phyloP scores from a whole-genome alignment of 1,284 basidiomycete species.

The Ustilago crameri region DNA sequence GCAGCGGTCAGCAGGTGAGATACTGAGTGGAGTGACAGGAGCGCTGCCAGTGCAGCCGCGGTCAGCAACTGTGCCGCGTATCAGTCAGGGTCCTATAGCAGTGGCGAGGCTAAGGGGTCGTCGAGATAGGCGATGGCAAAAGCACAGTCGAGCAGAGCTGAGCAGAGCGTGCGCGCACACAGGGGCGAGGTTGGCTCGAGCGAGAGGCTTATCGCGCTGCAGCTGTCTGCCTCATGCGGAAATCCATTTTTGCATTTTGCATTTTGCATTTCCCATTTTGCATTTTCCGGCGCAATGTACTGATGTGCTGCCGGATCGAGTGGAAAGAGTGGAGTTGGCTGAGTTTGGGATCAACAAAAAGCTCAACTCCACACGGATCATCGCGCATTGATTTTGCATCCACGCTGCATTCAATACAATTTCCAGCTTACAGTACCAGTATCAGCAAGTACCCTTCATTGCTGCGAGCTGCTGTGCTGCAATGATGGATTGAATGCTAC shows the following conservation, averaged over 20 bases:
- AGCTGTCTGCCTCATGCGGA: neutral
- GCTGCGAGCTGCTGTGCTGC: constrained; percentile 1
- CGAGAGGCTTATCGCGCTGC: constrained; percentile 5
- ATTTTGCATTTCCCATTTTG: neutral
- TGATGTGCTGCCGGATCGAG: constrained; percentile 13
- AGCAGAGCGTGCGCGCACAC: neutral
- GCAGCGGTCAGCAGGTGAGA: too few relatives aligned
- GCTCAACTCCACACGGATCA: constrained; percentile 46
- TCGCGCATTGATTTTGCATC: constrained; percentile 15
- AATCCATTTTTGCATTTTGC: constrained; percentile 5
- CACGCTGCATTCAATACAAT: neutral
- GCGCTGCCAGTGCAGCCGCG: too few relatives aligned
- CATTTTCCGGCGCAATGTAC: constrained; percentile 11
- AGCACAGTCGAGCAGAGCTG: neutral
- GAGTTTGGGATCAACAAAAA: constrained; percentile 14
- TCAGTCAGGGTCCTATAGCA: neutral
- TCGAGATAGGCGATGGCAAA: neutral
- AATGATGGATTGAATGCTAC: neutral
- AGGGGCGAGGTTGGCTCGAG: constrained; percentile 8
- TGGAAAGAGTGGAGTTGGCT: constrained; percentile 9
- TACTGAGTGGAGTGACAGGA: too few relatives aligned
- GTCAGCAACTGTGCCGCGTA: too few relatives aligned
- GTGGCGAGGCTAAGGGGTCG: neutral
- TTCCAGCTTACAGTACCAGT: neutral
- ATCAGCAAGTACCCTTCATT: too few relatives aligned